phyloP scores from a whole-genome alignment of 768 basidiomycete species.

The Cantharellus cinnabarinus region DNA sequence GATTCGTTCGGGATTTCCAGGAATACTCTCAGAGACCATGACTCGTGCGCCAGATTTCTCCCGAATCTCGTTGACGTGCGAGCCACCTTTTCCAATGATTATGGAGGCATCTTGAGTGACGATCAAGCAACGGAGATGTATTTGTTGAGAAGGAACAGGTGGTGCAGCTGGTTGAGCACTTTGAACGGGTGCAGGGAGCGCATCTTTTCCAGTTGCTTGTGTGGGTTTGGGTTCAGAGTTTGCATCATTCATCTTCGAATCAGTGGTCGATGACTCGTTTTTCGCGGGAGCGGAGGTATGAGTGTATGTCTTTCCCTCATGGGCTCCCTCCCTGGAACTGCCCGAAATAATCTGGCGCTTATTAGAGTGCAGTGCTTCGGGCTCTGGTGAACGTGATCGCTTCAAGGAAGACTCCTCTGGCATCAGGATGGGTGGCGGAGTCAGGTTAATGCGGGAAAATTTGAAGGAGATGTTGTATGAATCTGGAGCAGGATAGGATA shows the following conservation, averaged over 20 bases:
- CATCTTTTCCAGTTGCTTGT: conserved; percentile 30
- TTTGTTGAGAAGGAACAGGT: conserved; percentile 39
- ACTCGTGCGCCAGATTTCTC: conserved; percentile 94
- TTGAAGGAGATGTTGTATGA: neutral
- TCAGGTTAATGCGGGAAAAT: neutral
- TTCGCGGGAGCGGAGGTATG: conserved; percentile 14
- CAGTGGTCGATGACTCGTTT: conserved; percentile 20
- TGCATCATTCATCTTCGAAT: conserved; percentile 45
- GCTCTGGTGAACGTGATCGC: conserved; percentile 60
- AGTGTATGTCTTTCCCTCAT: neutral
- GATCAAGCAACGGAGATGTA: conserved; percentile 95
- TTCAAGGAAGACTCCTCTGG: conserved; percentile 35
- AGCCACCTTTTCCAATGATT: conserved; percentile 90
- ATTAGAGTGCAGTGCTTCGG: conserved; percentile 49
- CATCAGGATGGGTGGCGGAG: neutral
- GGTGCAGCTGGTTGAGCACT: conserved; percentile 30
- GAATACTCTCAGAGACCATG: conserved; percentile 95
- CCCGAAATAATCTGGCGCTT: conserved; percentile 55
- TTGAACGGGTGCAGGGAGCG: conserved; percentile 16
- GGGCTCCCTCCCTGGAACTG: neutral
- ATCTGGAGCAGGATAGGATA: neutral
- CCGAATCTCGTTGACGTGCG: conserved; percentile 95
- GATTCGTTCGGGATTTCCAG: conserved; percentile 97
- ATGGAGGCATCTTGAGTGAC: conserved; percentile 99
- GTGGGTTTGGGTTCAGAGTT: conserved; percentile 14